Percentiles rank a stretch among this genome's conserved stretches.
Conservation (phyloP, 768 basidiomycete genomes). For the Leccinum longicurvipes region DNA sequence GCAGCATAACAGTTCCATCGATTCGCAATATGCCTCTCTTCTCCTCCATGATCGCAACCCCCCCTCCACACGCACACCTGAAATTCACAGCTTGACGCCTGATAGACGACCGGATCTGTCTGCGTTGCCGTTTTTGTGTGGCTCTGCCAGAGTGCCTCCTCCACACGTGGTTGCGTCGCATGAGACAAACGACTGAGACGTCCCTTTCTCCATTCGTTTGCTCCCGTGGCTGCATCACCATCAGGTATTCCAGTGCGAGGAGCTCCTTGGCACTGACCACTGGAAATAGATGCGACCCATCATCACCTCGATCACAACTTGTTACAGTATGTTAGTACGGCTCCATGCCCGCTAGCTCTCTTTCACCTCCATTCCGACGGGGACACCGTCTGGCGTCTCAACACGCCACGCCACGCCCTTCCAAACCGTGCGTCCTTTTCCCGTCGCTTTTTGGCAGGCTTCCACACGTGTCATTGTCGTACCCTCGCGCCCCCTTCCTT, state of each 20-base stretch:
- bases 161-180: neutral
- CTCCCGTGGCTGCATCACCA: neutral
- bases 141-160: neutral
- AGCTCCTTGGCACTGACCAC: neutral
- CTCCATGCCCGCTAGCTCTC: neutral
- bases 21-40: slow-evolving; percentile 9
- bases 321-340: neutral
- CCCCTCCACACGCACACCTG: neutral
- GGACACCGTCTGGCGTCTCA: neutral
- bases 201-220: neutral
- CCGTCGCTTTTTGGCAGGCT: neutral
- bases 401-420: neutral
- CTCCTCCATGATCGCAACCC: slow-evolving; percentile 11
- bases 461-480: slow-evolving; percentile 2
- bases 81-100: slow-evolving; percentile 9
- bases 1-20: no score
- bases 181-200: neutral
- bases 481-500: neutral
- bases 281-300: neutral
- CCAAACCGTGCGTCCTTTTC: neutral
- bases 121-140: slow-evolving; percentile 7
- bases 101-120: slow-evolving; percentile 5
- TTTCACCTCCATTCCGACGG: slow-evolving; percentile 1
- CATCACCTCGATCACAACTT: neutral
- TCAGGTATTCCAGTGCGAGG: slow-evolving; percentile 2